These are phyloP conservation scores for Psidium friedrichsthalianum DNA, from an alignment of 345 rosid genomes.

Conservation along the genomic window DNA sequence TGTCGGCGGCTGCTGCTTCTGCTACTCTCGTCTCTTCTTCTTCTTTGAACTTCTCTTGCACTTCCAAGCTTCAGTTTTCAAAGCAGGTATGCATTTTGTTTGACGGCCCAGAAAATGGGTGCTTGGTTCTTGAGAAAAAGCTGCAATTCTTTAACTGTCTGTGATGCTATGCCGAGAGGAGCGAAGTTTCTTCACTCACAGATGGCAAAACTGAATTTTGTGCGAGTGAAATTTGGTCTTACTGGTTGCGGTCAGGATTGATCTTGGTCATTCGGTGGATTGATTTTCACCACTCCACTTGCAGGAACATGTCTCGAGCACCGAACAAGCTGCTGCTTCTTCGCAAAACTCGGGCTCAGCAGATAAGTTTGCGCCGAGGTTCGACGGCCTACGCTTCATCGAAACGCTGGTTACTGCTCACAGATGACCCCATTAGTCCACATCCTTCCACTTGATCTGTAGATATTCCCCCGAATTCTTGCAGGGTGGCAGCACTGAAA, in stretches of 20 bases:
- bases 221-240: background rate
- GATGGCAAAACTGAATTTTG: background rate
- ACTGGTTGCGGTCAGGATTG: background rate
- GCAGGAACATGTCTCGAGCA: background rate
- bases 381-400: slow-evolving; percentile 78
- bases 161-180: background rate
- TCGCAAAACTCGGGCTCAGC: slow-evolving; percentile 14
- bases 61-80: slow-evolving; percentile 22
- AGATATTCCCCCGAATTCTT: background rate
- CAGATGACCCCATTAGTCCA: slow-evolving; percentile 20
- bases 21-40: slow-evolving; percentile 17
- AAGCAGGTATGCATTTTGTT: slow-evolving; percentile 23
- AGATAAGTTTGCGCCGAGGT: slow-evolving; percentile 68
- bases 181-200: background rate
- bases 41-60: slow-evolving; percentile 11
- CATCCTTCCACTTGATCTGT: background rate
- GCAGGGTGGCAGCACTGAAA: background rate
- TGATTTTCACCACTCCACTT: background rate
- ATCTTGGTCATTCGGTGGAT: background rate
- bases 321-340: background rate
- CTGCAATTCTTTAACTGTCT: background rate
- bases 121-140: background rate
- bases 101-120: background rate
- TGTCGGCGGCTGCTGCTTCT: slow-evolving; percentile 8
- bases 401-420: slow-evolving; percentile 93